Evolutionary conservation across 208 protist species (phyloP).

Genomic region (Acanthamoeba healyi): DNA sequence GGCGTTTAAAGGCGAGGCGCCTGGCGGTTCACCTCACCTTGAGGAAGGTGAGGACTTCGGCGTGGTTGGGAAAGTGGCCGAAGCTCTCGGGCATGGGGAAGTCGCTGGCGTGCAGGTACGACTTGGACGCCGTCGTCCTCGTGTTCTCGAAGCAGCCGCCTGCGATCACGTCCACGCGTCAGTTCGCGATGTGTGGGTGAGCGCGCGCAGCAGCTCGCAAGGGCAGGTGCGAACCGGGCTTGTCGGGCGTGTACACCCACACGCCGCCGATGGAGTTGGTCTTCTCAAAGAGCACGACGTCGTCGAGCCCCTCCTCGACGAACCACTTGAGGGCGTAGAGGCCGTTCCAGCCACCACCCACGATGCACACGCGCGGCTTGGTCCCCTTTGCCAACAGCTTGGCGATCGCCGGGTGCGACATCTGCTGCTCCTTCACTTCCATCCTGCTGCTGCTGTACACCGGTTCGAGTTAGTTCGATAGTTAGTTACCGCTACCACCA

Average conservation of each 20-base stretch:
- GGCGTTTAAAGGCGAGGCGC: neutral
- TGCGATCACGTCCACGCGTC: neutral
- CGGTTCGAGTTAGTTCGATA: too few relatives aligned
- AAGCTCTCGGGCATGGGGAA: slow-evolving; percentile 29
- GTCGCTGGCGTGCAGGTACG: slow-evolving; percentile 74
- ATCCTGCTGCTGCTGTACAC: too few relatives aligned
- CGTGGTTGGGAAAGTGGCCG: slow-evolving; percentile 74
- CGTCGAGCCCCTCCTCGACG: slow-evolving; percentile 69
- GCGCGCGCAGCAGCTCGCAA: neutral
- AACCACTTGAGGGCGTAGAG: slow-evolving; percentile 73
- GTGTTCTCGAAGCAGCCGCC: slow-evolving; percentile 68
- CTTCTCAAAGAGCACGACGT: slow-evolving; percentile 53
- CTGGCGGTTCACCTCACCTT: neutral
- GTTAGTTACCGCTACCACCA: too few relatives aligned
- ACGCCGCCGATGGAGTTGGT: slow-evolving; percentile 62
- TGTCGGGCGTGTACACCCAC: slow-evolving; percentile 67
- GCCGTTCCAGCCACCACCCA: slow-evolving; percentile 63
- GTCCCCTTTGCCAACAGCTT: neutral
- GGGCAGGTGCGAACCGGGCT: neutral
- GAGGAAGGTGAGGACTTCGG: slow-evolving; percentile 59
- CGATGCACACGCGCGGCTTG: slow-evolving; percentile 38
- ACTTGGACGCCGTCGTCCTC: slow-evolving; percentile 61
- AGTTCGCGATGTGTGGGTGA: neutral
- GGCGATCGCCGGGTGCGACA: neutral
- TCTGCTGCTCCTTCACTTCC: neutral